Conservation (phyloP, 2,329 filamentous ascomycete genomes). For the Claviceps sp. region DNA sequence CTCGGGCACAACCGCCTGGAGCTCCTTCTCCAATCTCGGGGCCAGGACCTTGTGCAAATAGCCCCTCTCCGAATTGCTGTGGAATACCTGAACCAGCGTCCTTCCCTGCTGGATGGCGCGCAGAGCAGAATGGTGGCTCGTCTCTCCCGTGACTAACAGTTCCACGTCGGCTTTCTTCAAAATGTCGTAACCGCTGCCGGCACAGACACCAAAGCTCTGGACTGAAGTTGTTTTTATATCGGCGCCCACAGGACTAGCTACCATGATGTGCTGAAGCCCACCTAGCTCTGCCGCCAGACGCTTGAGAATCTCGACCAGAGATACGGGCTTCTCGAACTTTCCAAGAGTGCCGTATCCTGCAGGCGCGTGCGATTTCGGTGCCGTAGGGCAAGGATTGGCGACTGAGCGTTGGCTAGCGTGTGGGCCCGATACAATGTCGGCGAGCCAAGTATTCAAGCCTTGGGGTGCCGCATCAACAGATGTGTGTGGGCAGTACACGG, state of each 20-base stretch:
- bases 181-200: slow-evolving; percentile 72
- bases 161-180: slow-evolving; percentile 60
- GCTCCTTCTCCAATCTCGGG: slow-evolving; percentile 44
- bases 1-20: slow-evolving; percentile 36
- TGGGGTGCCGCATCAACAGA: slow-evolving; percentile 76
- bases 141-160: slow-evolving; percentile 78
- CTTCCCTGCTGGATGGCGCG: slow-evolving; percentile 73
- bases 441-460: slow-evolving; percentile 89
- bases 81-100: slow-evolving; percentile 73
- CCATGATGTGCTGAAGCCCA: slow-evolving; percentile 41
- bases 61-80: slow-evolving; percentile 82
- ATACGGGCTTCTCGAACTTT: slow-evolving; percentile 24
- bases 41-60: slow-evolving; percentile 64
- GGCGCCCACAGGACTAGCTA: slow-evolving; percentile 37
- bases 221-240: slow-evolving; percentile 31
- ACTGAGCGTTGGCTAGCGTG: slow-evolving; percentile 26
- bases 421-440: slow-evolving; percentile 60
- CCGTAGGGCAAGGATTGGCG: slow-evolving; percentile 29
- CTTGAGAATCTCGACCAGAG: slow-evolving; percentile 30
- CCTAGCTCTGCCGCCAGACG: slow-evolving; percentile 54
- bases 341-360: slow-evolving; percentile 41
- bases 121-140: slow-evolving; percentile 85
- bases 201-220: slow-evolving; percentile 68
- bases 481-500: slow-evolving; percentile 92
- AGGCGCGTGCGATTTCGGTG: slow-evolving; percentile 29